phyloP scores from a whole-genome alignment of 352 stramenopile species.

The Globisporangium canariense region DNA sequence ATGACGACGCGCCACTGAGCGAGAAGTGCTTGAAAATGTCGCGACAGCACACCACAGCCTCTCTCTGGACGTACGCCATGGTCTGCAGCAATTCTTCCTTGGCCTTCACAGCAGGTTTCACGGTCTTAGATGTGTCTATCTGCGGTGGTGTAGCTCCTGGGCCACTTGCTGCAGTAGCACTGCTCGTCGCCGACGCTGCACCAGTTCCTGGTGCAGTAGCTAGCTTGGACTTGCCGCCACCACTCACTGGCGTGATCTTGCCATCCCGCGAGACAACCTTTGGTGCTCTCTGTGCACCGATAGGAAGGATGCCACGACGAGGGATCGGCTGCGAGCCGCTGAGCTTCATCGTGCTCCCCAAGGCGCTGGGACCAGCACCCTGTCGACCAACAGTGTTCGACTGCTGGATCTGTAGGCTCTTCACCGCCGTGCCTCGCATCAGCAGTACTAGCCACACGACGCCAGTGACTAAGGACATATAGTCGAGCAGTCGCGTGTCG shows the following conservation, averaged over 20 bases:
- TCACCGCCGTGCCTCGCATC: conserved; percentile 74
- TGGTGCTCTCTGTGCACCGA: conserved; percentile 16
- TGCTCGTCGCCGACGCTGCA: conserved; percentile 1
- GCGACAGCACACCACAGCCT: conserved; percentile 66
- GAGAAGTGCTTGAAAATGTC: conserved; percentile 72
- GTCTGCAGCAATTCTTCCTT: conserved; percentile 84
- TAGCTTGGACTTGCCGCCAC: conserved; percentile 35
- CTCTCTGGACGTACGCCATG: conserved; percentile 67
- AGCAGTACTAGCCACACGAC: conserved; percentile 75
- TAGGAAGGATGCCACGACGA: conserved; percentile 35
- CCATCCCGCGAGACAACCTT: conserved; percentile 27
- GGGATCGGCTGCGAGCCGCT: conserved; percentile 49
- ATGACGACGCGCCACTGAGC: conserved; percentile 55
- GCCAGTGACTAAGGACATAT: conserved; percentile 74
- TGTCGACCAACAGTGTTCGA: conserved; percentile 43
- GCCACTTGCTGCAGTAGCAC: not conserved
- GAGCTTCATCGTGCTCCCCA: conserved; percentile 47
- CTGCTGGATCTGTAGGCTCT: conserved; percentile 85
- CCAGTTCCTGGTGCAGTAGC: conserved; percentile 14
- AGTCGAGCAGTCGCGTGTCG: conserved; percentile 67
- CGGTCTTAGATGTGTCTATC: conserved; percentile 36
- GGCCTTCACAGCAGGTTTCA: conserved; percentile 66
- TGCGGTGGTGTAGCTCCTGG: not conserved
- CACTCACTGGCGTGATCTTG: conserved; percentile 23
- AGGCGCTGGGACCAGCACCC: conserved; percentile 23